Base-by-base conservation (phyloP, 2,329 filamentous ascomycete species). In the Claviceps sp. region DNA sequence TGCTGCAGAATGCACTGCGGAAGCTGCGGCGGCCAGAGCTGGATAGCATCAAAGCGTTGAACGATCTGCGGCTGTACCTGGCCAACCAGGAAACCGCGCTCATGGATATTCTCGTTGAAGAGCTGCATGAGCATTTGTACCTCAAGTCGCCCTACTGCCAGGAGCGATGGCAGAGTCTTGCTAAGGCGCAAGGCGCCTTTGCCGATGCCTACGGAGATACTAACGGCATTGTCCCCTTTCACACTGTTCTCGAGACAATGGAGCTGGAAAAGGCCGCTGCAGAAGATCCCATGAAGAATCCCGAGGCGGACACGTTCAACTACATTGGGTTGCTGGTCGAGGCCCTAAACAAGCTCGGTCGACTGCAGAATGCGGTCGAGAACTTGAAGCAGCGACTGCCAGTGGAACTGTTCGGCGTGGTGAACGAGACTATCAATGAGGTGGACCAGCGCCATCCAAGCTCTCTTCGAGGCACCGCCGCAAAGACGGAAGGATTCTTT, bases 131-230 rank as follows among this genome's bases (percentile, higher is more conserved):
- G 64, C 93, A 98, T 68, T 76, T 98, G 4, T 98, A 98, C 64
- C 80, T 98, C 40, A 97, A 97, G 65, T 97, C 91, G 3, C 93
- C 91, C 0, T 98, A 98, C 64, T 97, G 91, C 63, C 89, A 95
- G 64, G 88, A 95, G 64, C 78, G 93, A 58, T 98, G 93, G 93
- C 94, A 95, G 67, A 79, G 78, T 53, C 80, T 95, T 54, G 77
- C 83, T 39, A 85, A 84, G 59, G 78, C 77, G 39, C 83, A 86
- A 56, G 75, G 79, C 47, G 70, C 72, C 3, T 71, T 69, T 54
- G 71, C 70, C 44, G 75, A 78, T 49, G 70, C 65, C 39, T 75
- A 73, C 53, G 64, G 68, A n/a, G 71, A 76, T 14, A 64, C 70
- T 14, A 69, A 66, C 11, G 60, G 68, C 9, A 66, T 77, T 36